phyloP scores from a whole-genome alignment of 768 basidiomycete genomes.

The Kwoniella dejecticola region DNA sequence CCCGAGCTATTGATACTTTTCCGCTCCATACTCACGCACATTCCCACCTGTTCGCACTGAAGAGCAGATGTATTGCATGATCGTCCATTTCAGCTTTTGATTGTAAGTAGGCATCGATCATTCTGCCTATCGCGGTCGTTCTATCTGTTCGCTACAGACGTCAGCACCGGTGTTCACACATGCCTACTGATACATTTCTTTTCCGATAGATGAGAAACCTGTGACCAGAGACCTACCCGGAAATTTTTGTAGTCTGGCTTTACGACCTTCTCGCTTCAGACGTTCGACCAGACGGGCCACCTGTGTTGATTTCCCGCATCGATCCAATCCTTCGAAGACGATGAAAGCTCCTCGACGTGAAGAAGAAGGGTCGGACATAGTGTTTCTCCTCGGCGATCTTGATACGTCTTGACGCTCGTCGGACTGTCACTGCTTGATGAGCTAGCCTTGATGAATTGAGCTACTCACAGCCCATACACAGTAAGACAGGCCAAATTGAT shows the following conservation, averaged over 20 bases:
- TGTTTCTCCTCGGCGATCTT: background rate
- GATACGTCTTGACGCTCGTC: no score
- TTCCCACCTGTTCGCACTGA: conserved; percentile 98
- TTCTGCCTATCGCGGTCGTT: conserved; percentile 82
- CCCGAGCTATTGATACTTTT: no score
- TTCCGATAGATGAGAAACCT: no score
- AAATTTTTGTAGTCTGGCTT: conserved; percentile 74
- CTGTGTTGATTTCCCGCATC: conserved; percentile 93
- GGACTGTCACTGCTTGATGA: no score
- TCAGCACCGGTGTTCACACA: no score
- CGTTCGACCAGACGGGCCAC: conserved; percentile 64
- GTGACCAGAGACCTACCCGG: conserved; percentile 66
- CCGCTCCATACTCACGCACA: conserved; percentile 74
- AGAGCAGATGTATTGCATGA: conserved; percentile 85
- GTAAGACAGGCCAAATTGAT: no score
- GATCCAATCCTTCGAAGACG: conserved; percentile 92
- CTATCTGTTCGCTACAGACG: conserved; percentile 65
- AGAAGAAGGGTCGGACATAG: conserved; percentile 5
- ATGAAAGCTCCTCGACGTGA: conserved; percentile 69
- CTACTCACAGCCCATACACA: no score
- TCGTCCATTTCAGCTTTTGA: conserved; percentile 86
- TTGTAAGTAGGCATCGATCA: conserved; percentile 89
- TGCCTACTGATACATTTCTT: no score
- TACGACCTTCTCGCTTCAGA: conserved; percentile 59
- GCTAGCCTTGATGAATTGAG: no score